A percentile compares a stretch with the other conserved stretches of the same genome.
Conservation (phyloP, 768 basidiomycete genomes). For the Tephrocybe rancida region DNA sequence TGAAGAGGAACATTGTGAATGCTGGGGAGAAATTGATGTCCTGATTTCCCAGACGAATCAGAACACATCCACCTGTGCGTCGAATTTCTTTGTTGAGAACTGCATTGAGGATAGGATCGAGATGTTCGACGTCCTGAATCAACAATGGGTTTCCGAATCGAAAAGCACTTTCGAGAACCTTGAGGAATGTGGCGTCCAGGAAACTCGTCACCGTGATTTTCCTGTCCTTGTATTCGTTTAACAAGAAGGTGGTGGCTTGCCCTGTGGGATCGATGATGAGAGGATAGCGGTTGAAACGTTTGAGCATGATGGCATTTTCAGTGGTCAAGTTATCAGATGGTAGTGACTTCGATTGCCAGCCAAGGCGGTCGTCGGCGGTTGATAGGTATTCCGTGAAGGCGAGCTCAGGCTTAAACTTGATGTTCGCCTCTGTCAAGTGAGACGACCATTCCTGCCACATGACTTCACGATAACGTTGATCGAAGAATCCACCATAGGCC, state of each 20-base stretch:
- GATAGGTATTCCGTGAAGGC: conserved; percentile 95
- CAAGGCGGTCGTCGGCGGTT: conserved; percentile 93
- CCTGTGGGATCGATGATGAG: conserved; percentile 98
- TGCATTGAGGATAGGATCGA: conserved; percentile 96
- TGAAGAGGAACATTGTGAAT: conserved; percentile 99
- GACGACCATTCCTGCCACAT: conserved; percentile 97
- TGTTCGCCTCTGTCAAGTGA: conserved; percentile 85
- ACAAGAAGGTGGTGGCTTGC: conserved; percentile 91
- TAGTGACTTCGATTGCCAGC: conserved; percentile 93
- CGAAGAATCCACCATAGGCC: conserved; percentile 97
- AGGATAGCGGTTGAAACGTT: conserved; percentile 96
- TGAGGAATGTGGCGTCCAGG: conserved; percentile 98
- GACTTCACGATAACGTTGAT: conserved; percentile 95
- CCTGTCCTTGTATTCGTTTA: conserved; percentile 93
- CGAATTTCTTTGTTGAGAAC: conserved; percentile 97
- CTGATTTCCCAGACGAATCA: conserved; percentile 95
- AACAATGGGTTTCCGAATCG: conserved; percentile 97
- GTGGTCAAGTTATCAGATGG: conserved; percentile 95
- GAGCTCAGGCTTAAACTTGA: conserved; percentile 91
- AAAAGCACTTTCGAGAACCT: conserved; percentile 96
- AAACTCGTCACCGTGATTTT: conserved; percentile 99
- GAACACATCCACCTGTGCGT: conserved; percentile 93
- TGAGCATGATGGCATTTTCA: conserved; percentile 99
- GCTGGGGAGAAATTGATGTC: conserved; percentile 99
- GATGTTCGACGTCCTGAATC: conserved; percentile 96